Conservation (phyloP, 345 rosid species). For the Hibiscus trionum region DNA sequence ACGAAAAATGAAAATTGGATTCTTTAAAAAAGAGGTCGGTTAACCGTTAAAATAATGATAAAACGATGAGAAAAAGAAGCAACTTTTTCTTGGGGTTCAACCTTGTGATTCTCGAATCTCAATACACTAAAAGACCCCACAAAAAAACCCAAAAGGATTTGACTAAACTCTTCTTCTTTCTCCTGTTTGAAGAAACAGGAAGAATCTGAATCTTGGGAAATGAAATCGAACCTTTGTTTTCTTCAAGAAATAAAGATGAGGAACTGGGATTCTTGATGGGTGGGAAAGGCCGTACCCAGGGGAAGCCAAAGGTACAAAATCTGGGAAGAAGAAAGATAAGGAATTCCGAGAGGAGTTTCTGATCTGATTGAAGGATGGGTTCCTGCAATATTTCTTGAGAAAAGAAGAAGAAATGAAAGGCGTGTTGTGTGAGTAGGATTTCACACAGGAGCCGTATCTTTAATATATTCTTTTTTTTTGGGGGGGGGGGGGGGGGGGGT, state of each 20-base stretch:
- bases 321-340: no score
- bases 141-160: neutral
- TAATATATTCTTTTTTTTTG: neutral
- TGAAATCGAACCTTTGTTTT: neutral
- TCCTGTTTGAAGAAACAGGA: neutral
- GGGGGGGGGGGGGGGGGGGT: neutral
- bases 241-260: neutral
- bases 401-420: neutral
- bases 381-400: slow-evolving; percentile 3
- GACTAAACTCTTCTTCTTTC: no score
- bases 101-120: slow-evolving; percentile 1
- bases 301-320: no score
- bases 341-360: no score
- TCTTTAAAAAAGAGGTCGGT: neutral
- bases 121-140: neutral
- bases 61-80: neutral
- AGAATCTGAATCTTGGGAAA: neutral
- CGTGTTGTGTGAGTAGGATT: slow-evolving; percentile 1
- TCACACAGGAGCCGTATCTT: neutral
- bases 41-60: neutral
- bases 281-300: no score
- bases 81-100: neutral
- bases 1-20: neutral
- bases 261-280: no score
- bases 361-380: neutral